A percentile compares a stretch with the other conserved stretches of the same genome.
These are phyloP conservation scores for Ceratorhiza oryzae-sativae DNA, from an alignment of 1,284 basidiomycete species.

Conservation along the genomic window DNA sequence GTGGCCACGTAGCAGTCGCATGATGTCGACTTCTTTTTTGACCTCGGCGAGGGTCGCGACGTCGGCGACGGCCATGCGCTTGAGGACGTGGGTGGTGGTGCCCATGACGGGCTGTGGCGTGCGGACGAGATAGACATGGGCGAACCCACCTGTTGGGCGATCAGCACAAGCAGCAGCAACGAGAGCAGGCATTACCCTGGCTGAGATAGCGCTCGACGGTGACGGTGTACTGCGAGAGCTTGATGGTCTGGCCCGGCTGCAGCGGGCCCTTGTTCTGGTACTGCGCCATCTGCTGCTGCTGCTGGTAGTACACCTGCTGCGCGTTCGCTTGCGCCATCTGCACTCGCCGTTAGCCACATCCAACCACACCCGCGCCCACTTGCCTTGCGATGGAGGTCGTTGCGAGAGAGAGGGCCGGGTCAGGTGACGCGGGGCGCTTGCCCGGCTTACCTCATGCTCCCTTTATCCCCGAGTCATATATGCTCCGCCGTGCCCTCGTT, in stretches of 20 bases:
- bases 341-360: not conserved
- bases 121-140: slow-evolving; percentile 95
- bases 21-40: slow-evolving; percentile 97
- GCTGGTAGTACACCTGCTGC: slow-evolving; percentile 27
- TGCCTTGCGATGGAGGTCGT: slow-evolving; percentile 4
- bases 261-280: slow-evolving; percentile 51
- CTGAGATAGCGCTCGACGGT: slow-evolving; percentile 89
- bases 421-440: slow-evolving; percentile 5
- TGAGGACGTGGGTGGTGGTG: slow-evolving; percentile 95
- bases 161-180: slow-evolving; percentile 26
- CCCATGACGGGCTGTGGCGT: slow-evolving; percentile 86
- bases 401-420: not conserved
- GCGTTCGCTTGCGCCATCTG: slow-evolving; percentile 19
- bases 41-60: slow-evolving; percentile 92
- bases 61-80: slow-evolving; percentile 93
- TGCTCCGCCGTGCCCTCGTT: not conserved
- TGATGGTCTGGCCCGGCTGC: slow-evolving; percentile 80
- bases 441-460: too few relatives aligned
- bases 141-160: slow-evolving; percentile 83
- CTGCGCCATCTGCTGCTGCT: slow-evolving; percentile 28
- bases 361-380: not conserved
- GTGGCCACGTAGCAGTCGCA: slow-evolving; percentile 89
- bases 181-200: slow-evolving; percentile 67
- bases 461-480: slow-evolving; percentile 7
- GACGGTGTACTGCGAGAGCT: slow-evolving; percentile 89